Evolutionary conservation across 2,329 filamentous ascomycete genomes (phyloP).

Genomic region (Bertia moriformis): DNA sequence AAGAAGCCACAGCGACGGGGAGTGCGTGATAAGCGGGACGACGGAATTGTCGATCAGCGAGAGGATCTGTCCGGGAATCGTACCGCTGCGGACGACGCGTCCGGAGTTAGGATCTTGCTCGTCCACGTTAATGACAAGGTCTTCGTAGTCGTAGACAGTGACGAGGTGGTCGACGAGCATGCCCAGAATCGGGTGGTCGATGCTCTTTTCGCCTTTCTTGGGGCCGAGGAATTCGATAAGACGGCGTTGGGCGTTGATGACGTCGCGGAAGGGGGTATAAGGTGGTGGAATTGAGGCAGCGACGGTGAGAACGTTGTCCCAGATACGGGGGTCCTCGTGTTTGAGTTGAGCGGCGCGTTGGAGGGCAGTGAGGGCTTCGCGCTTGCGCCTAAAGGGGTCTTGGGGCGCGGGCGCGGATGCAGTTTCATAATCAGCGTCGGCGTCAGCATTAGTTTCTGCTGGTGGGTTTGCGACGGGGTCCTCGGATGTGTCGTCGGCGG

Average conservation of each 20-base stretch:
- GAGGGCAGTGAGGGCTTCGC: constrained; percentile 36
- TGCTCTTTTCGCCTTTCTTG: constrained; percentile 41
- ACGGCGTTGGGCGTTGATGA: constrained; percentile 41
- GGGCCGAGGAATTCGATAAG: constrained; percentile 42
- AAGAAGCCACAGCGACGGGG: constrained; percentile 39
- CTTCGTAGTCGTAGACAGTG: constrained; percentile 1
- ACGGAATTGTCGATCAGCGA: constrained; percentile 41
- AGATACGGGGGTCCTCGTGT: constrained; percentile 46
- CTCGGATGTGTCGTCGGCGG: constrained; percentile 3
- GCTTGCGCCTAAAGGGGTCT: constrained; percentile 1
- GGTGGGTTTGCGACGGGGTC: not conserved
- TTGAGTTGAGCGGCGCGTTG: constrained; percentile 48
- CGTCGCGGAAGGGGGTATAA: constrained; percentile 32
- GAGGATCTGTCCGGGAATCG: constrained; percentile 18
- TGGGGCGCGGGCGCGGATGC: constrained; percentile 7
- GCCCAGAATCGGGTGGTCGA: constrained; percentile 42
- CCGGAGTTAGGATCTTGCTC: not conserved
- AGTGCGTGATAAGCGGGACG: constrained; percentile 46
- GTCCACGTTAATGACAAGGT: not conserved
- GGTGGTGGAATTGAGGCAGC: constrained; percentile 43
- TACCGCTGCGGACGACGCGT: not conserved
- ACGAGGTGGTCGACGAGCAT: constrained; percentile 40
- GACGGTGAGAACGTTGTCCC: constrained; percentile 53
- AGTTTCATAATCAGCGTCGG: constrained; percentile 4
- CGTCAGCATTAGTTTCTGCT: not conserved